Conservation (phyloP, 257 asterid genomes). For the Datura wrightii region DNA sequence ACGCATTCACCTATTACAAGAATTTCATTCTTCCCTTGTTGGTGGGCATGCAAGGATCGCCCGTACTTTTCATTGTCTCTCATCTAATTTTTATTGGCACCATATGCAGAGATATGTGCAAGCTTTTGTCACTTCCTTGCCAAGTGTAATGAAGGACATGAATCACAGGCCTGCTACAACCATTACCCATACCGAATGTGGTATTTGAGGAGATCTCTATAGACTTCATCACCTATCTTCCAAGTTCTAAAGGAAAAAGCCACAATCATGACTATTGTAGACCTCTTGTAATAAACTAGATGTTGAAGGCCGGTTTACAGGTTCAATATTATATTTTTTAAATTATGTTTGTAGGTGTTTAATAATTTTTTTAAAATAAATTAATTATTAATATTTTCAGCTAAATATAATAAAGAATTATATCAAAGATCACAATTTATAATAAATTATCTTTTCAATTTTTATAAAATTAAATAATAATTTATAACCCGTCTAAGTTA, state of each 20-base stretch:
- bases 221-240: neutral
- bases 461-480: too few relatives aligned
- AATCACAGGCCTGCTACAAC: neutral
- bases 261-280: neutral
- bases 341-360: too few relatives aligned
- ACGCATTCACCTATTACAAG: neutral
- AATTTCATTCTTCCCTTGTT: neutral
- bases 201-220: neutral
- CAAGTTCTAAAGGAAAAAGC: neutral
- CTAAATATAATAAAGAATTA: too few relatives aligned
- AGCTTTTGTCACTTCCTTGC: neutral
- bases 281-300: neutral
- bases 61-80: neutral
- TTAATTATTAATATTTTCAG: too few relatives aligned
- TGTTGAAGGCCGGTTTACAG: too few relatives aligned
- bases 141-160: neutral
- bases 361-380: too few relatives aligned
- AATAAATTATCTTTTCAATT: too few relatives aligned
- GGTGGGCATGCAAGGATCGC: neutral
- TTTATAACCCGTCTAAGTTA: too few relatives aligned
- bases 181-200: neutral
- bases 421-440: too few relatives aligned
- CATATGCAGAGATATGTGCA: neutral
- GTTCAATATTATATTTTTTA: too few relatives aligned
- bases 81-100: neutral